Base-by-base conservation (phyloP, 116 monocot species). In the Iris pallida region DNA sequence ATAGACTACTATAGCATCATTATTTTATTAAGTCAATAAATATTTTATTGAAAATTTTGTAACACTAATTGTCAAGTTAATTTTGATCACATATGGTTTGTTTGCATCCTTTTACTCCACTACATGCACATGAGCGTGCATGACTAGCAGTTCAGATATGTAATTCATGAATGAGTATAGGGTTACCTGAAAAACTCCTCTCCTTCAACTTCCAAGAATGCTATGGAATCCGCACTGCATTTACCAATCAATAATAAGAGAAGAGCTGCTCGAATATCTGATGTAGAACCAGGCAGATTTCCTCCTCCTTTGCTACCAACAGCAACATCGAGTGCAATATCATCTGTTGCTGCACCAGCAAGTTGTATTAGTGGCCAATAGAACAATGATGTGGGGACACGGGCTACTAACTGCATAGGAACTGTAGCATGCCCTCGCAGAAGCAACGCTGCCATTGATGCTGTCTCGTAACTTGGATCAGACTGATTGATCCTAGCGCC, bases 331-430 rank as follows among this genome's bases (percentile, higher is more conserved):
- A 98, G 59, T 48, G 93, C 87, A 80, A 98, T 90, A 77, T 98
- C 93, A 82, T 98, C 98, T 8, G 88, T 88, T 52, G 80, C 98
- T 68, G 98, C 98, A 71, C 90, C 87, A 68, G 92, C 98, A 71
- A 98, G 93, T 80, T 98, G 93, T 14, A 98, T 83, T 53, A 98
- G 68, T 42, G 98, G 98, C 93, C 98, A 93, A 69, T 80, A 90
- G 58, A 98, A 93, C 44, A 93, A 55, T 12, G 90, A 84, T 41
- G 79, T 58, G 11, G 93, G 98, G 44, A 98, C 88, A 71, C 82
- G 87, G 11, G 87, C 76, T 10, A 93, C 83, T 44, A 93, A 78
- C 75, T 87, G 92, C 83, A 85, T 86, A 3, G 98, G 98, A 65
- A 88, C 98, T 61, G 78, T 84, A 19, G 93, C 98, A 76, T 59